Percentiles rank a stretch among this genome's conserved stretches.
phyloP scores from a whole-genome alignment of 106 monocot genomes.

The Dioscorea dumetorum region DNA sequence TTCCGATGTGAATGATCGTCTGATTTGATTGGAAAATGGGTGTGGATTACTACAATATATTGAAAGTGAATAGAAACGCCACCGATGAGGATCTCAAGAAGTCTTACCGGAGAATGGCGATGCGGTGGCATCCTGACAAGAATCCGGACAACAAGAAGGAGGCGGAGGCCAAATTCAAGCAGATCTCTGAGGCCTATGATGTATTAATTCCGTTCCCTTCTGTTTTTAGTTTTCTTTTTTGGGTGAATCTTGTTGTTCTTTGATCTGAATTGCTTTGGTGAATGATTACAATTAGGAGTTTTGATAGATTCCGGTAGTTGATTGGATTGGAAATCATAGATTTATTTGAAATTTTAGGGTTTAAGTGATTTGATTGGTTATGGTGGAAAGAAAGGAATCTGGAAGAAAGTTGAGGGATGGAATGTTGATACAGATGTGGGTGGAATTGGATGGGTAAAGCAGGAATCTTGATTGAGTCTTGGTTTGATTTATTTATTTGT shows the following conservation, averaged over 20 bases:
- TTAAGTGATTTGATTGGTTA: not conserved
- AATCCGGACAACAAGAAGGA: slow-evolving; percentile 51
- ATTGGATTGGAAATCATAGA: not conserved
- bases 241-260: not conserved
- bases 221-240: not conserved
- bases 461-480: not conserved
- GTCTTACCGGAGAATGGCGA: slow-evolving; percentile 64
- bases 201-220: not conserved
- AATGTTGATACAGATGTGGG: not conserved
- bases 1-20: not conserved
- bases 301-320: not conserved
- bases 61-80: slow-evolving; percentile 71
- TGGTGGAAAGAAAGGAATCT: not conserved
- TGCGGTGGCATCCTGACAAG: slow-evolving; percentile 90
- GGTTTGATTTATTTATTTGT: not conserved
- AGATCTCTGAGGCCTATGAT: slow-evolving; percentile 86
- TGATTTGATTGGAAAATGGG: slow-evolving; percentile 33
- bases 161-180: slow-evolving; percentile 82
- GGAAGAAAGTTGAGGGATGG: not conserved
- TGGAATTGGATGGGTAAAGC: not conserved
- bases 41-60: slow-evolving; percentile 71
- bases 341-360: not conserved
- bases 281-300: not conserved
- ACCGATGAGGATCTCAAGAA: slow-evolving; percentile 77
- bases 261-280: not conserved